A percentile compares a stretch with the other conserved stretches of the same genome.
These are phyloP conservation scores for Talaromyces sp. DNA, from an alignment of 2,329 filamentous ascomycete genomes.

Conservation along the genomic window DNA sequence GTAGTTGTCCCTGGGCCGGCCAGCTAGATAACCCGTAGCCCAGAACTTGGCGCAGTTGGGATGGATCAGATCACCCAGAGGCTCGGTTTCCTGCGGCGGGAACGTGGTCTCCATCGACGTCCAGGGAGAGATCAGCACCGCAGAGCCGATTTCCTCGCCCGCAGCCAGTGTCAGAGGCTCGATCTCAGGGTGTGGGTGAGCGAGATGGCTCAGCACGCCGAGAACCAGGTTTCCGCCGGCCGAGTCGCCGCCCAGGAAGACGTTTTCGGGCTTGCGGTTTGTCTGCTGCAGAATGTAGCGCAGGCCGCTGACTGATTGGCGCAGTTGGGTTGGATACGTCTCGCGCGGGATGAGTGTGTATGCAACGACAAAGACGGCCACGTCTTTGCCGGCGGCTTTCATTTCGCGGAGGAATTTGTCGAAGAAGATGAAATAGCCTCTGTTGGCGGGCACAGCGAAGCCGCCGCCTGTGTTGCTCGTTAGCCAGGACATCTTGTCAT, in stretches of 20 bases:
- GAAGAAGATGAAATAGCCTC: slow-evolving; percentile 48
- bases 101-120: slow-evolving; percentile 45
- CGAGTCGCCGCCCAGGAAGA: slow-evolving; percentile 41
- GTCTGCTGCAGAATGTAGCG: slow-evolving; percentile 33
- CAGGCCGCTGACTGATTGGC: slow-evolving; percentile 36
- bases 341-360: slow-evolving; percentile 52
- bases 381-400: slow-evolving; percentile 36
- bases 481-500: not conserved
- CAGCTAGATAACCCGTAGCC: slow-evolving; percentile 45
- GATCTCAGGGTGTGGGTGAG: slow-evolving; percentile 54
- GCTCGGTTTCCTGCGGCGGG: slow-evolving; percentile 42
- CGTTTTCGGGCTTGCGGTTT: slow-evolving; percentile 26
- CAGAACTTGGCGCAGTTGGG: slow-evolving; percentile 39
- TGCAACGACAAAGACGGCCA: slow-evolving; percentile 50
- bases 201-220: slow-evolving; percentile 35
- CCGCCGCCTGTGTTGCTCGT: slow-evolving; percentile 45
- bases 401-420: slow-evolving; percentile 40
- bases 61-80: slow-evolving; percentile 47
- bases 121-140: slow-evolving; percentile 57
- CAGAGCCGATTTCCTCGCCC: slow-evolving; percentile 42
- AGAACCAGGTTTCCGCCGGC: slow-evolving; percentile 40
- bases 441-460: slow-evolving; percentile 45
- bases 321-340: slow-evolving; percentile 40
- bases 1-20: slow-evolving; percentile 43
- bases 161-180: slow-evolving; percentile 32